Conservation (phyloP, 139 green algal genomes). For the Ostreobium quekettii region DNA sequence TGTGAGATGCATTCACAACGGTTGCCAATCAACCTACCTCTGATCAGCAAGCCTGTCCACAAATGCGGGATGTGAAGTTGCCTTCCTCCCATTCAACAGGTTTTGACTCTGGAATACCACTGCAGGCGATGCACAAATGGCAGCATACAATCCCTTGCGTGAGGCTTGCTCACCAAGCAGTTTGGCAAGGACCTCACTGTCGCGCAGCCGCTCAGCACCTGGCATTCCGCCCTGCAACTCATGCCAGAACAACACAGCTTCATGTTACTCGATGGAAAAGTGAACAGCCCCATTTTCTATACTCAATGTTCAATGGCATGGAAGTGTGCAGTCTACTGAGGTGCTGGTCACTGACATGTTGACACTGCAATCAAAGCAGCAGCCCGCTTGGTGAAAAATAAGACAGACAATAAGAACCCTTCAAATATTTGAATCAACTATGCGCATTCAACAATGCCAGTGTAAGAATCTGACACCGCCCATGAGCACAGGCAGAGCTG, state of each 20-base stretch:
- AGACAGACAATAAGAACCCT: too few species aligned
- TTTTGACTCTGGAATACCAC: conserved; percentile 78
- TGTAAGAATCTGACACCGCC: too few species aligned
- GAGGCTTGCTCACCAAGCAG: conserved; percentile 55
- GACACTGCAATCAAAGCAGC: too few species aligned
- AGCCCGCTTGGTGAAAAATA: too few species aligned
- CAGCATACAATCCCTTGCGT: conserved; percentile 46
- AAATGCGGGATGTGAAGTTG: conserved; percentile 88
- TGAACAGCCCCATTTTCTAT: not conserved
- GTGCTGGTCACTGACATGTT: not conserved
- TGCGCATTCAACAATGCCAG: too few species aligned
- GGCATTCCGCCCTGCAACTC: conserved; percentile 78
- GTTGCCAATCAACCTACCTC: conserved; percentile 33
- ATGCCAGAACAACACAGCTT: conserved; percentile 7
- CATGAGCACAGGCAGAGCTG: too few species aligned
- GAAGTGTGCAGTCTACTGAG: not conserved
- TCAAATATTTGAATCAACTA: too few species aligned
- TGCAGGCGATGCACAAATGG: conserved; percentile 90
- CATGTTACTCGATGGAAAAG: not conserved
- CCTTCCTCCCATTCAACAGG: conserved; percentile 59
- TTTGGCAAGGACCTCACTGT: conserved; percentile 43
- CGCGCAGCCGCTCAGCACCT: conserved; percentile 77
- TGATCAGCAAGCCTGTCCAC: conserved; percentile 57
- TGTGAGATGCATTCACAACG: too few species aligned
- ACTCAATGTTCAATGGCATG: not conserved